Conservation (phyloP, 2,329 filamentous ascomycete genomes). For the Alternaria postmessia region DNA sequence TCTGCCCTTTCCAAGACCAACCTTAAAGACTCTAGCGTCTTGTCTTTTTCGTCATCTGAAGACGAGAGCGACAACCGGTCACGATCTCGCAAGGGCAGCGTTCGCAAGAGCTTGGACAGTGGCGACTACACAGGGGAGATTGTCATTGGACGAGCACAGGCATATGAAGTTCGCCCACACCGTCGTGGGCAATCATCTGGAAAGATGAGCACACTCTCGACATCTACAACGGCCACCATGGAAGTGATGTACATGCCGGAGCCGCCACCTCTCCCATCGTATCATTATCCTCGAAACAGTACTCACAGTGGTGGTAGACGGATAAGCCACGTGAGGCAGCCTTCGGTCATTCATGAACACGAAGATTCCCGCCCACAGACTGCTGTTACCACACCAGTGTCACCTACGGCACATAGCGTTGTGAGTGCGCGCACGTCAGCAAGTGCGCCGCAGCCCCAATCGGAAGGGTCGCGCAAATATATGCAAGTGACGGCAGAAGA, state of each 20-base stretch:
- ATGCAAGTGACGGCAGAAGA: conserved; percentile 62
- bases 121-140: conserved; percentile 46
- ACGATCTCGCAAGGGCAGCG: conserved; percentile 21
- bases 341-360: conserved; percentile 50
- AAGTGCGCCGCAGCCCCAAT: conserved; percentile 45
- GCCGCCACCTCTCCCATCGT: conserved; percentile 23
- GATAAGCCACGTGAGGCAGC: conserved; percentile 46
- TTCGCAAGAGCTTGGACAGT: conserved; percentile 48
- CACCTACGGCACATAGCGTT: conserved; percentile 39
- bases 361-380: conserved; percentile 42
- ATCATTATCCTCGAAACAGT: conserved; percentile 26
- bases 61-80: conserved; percentile 40
- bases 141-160: conserved; percentile 49
- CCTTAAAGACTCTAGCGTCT: conserved; percentile 49
- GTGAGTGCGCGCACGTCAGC: conserved; percentile 43
- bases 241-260: conserved; percentile 51
- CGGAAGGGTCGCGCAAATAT: conserved; percentile 43
- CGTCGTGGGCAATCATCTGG: conserved; percentile 37
- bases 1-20: conserved; percentile 45
- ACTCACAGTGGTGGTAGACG: conserved; percentile 34
- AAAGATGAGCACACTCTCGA: conserved; percentile 45
- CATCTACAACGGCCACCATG: conserved; percentile 50
- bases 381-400: conserved; percentile 30
- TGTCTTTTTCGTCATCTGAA: conserved; percentile 53
- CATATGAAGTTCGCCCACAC: conserved; percentile 44